Evolutionary conservation across 2,329 filamentous ascomycete species (phyloP).

Genomic region (Ilyonectria destructans): DNA sequence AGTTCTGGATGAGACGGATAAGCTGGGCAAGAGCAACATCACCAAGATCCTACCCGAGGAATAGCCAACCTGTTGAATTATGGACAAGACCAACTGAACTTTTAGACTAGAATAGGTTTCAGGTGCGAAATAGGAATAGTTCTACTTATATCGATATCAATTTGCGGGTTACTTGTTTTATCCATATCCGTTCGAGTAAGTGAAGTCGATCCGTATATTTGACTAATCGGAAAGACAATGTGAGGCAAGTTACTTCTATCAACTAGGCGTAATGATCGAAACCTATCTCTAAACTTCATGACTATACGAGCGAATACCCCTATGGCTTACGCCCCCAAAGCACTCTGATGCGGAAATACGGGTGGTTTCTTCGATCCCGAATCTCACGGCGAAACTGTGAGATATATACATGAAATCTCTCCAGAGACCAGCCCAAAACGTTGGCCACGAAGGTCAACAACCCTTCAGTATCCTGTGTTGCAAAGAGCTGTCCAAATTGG

Average conservation of each 20-base stretch:
- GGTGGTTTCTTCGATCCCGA: conserved; percentile 43
- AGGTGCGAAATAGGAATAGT: neutral
- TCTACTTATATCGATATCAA: neutral
- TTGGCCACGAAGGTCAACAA: conserved; percentile 21
- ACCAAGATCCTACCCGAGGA: conserved; percentile 41
- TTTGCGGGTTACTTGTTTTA: no score
- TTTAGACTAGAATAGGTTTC: neutral
- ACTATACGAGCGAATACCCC: no score
- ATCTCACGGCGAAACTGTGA: conserved; percentile 52
- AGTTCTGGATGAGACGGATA: conserved; percentile 41
- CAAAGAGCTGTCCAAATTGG: conserved; percentile 41
- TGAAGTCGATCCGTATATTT: no score
- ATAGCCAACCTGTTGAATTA: conserved; percentile 50
- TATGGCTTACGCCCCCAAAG: conserved; percentile 50
- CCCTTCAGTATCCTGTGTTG: conserved; percentile 31
- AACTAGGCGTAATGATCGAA: no score
- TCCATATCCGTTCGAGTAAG: no score
- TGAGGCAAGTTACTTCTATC: no score
- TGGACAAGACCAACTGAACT: neutral
- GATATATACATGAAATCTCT: conserved; percentile 53
- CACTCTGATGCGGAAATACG: conserved; percentile 46
- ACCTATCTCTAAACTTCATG: no score
- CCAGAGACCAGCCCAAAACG: conserved; percentile 51
- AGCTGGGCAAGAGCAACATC: conserved; percentile 45
- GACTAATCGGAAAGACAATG: no score